A percentile compares a stretch with the other conserved stretches of the same genome.
These are phyloP conservation scores for Linnemannia schmuckeri DNA, from an alignment of 192 early-diverging fungal genomes.

Conservation along the genomic window DNA sequence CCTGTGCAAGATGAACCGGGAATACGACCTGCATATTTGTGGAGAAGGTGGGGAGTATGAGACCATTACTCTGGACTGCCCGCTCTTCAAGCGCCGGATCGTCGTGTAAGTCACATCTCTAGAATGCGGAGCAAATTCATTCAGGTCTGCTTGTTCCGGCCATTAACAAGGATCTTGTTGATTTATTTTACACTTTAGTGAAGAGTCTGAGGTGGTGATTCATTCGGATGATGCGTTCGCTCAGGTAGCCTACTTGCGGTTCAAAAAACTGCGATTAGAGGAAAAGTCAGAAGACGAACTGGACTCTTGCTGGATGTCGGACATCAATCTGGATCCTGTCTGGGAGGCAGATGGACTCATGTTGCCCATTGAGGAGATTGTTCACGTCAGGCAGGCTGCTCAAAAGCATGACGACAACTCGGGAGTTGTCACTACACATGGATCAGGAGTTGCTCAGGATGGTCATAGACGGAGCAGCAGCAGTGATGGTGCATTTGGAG, in stretches of 20 bases:
- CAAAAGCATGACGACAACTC: background rate
- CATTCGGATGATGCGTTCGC: constrained; percentile 90
- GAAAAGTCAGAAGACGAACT: constrained; percentile 67
- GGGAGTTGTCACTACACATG: background rate
- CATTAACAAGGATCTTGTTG: background rate
- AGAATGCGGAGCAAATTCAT: background rate
- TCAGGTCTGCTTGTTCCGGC: background rate
- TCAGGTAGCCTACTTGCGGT: constrained; percentile 83
- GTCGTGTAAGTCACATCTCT: constrained; percentile 70
- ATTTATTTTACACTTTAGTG: constrained; percentile 58
- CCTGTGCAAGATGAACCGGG: constrained; percentile 77
- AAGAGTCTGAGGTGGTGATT: constrained; percentile 76
- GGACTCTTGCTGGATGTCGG: constrained; percentile 36
- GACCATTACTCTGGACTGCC: constrained; percentile 92
- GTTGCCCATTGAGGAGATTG: constrained; percentile 29
- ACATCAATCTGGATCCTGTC: constrained; percentile 38
- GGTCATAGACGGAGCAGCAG: too few relatives aligned
- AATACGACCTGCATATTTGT: constrained; percentile 89
- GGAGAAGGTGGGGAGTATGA: constrained; percentile 99
- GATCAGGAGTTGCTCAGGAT: background rate
- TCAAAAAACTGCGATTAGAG: constrained; percentile 77
- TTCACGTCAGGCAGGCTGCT: constrained; percentile 8
- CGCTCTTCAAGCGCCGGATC: constrained; percentile 89
- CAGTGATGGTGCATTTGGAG: background rate
- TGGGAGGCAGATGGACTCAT: constrained; percentile 42